Percentiles rank a stretch among this genome's conserved stretches.
phyloP scores from a whole-genome alignment of 768 basidiomycete genomes.

The Krasilnikovozyma curviuscula region DNA sequence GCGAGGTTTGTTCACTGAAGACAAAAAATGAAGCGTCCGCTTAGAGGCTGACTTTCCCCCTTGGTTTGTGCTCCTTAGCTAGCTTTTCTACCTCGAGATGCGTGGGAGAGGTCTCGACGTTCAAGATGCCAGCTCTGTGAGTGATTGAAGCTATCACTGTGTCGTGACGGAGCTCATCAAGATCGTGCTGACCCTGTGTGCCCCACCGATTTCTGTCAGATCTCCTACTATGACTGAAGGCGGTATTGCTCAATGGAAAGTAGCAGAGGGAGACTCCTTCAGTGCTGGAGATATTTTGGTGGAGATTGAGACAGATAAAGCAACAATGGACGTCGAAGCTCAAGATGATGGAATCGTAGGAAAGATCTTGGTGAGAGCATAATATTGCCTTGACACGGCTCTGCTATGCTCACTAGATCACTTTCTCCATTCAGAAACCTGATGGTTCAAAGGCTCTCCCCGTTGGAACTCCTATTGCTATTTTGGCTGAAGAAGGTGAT shows the following conservation, averaged over 20 bases:
- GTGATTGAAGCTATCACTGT: no score
- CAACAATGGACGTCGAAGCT: slow-evolving; percentile 29
- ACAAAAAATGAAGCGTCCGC: no score
- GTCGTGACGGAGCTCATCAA: no score
- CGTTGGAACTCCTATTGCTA: slow-evolving; percentile 73
- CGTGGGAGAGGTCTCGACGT: no score
- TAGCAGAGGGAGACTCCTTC: slow-evolving; percentile 62
- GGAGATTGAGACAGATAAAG: slow-evolving; percentile 41
- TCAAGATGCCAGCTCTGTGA: no score
- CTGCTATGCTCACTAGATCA: slow-evolving; percentile 19
- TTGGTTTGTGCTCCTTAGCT: no score
- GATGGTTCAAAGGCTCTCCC: slow-evolving; percentile 69
- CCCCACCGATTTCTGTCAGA: no score
- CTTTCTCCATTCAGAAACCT: slow-evolving; percentile 31
- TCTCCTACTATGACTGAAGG: slow-evolving; percentile 94
- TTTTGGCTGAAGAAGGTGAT: slow-evolving; percentile 90
- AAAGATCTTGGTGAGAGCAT: slow-evolving; percentile 24
- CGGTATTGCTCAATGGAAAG: slow-evolving; percentile 78
- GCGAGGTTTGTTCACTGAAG: no score
- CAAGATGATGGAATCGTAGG: slow-evolving; percentile 28
- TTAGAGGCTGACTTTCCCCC: no score
- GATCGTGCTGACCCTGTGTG: no score
- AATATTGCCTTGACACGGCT: neutral
- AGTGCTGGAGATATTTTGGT: slow-evolving; percentile 63
- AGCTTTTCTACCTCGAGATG: no score